These are phyloP conservation scores for Cryphonectria nitschkei DNA, from an alignment of 2,329 filamentous ascomycete genomes.

Conservation along the genomic window DNA sequence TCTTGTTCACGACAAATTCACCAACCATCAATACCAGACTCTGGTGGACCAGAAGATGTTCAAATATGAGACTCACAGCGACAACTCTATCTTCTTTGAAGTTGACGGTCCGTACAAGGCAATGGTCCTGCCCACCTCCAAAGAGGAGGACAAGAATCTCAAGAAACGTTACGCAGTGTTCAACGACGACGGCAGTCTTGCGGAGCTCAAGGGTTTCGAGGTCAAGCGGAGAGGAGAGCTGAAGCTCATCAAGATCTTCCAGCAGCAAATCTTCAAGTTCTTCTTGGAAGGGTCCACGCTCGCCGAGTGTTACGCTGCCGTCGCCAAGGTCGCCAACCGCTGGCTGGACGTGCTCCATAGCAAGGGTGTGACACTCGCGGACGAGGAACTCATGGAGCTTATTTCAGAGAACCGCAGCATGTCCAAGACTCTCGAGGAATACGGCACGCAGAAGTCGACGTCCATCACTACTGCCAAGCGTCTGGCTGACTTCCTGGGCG, in stretches of 20 bases:
- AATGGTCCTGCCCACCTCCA: constrained; percentile 96
- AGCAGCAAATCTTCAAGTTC: constrained; percentile 99
- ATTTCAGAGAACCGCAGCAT: constrained; percentile 99
- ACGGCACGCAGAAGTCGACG: constrained; percentile 92
- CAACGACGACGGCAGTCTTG: constrained; percentile 94
- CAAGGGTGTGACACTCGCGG: constrained; percentile 85
- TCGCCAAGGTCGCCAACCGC: constrained; percentile 91
- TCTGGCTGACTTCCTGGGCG: constrained; percentile 92
- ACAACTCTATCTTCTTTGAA: constrained; percentile 99
- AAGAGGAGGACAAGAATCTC: constrained; percentile 99
- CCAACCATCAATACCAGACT: constrained; percentile 96
- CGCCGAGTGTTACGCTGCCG: constrained; percentile 84
- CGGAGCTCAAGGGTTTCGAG: constrained; percentile 96
- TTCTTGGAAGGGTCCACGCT: constrained; percentile 91
- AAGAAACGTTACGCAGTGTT: constrained; percentile 99
- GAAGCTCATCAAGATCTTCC: constrained; percentile 99
- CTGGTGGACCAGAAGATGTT: constrained; percentile 77
- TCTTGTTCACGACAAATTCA: constrained; percentile 90
- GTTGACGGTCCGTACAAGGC: constrained; percentile 97
- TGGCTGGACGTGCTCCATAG: constrained; percentile 96
- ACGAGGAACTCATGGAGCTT: constrained; percentile 98
- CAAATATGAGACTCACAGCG: constrained; percentile 95
- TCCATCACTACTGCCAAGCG: constrained; percentile 98
- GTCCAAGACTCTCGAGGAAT: constrained; percentile 95
- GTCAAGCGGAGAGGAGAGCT: constrained; percentile 96